Conservation (phyloP, 2,329 filamentous ascomycete species). For the Orbilia javanica region DNA sequence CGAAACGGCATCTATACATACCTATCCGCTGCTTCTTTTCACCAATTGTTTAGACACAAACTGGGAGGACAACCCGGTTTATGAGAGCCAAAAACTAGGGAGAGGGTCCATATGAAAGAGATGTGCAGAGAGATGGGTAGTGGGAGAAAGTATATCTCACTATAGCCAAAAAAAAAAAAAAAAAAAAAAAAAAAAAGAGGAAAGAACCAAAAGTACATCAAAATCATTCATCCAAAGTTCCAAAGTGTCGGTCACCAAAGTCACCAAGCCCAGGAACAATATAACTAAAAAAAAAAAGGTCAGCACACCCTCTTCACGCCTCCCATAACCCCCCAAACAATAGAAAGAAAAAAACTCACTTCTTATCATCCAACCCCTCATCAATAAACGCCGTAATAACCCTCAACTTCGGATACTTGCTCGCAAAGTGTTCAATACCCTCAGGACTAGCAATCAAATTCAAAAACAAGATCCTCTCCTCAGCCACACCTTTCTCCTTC, state of each 20-base stretch:
- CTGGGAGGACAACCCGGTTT: not conserved
- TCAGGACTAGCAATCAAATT: conserved; percentile 98
- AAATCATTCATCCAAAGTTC: conserved; percentile 68
- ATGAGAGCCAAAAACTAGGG: not conserved
- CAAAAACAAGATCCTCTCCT: conserved; percentile 94
- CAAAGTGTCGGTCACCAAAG: conserved; percentile 96
- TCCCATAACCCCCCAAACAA: no score
- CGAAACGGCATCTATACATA: not conserved
- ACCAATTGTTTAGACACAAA: not conserved
- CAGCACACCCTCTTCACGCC: conserved; percentile 15
- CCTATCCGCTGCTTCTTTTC: conserved; percentile 1
- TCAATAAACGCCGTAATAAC: conserved; percentile 98
- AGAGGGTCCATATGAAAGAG: not conserved
- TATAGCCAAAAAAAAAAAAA: not conserved
- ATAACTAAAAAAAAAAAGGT: conserved; percentile 76
- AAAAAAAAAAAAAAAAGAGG: not conserved
- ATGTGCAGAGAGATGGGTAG: not conserved
- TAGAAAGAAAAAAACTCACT: conserved; percentile 72
- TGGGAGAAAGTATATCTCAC: not conserved
- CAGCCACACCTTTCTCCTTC: conserved; percentile 88
- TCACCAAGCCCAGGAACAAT: conserved; percentile 94
- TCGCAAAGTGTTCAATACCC: conserved; percentile 87
- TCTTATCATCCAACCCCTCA: conserved; percentile 95
- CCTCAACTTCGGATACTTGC: conserved; percentile 86
- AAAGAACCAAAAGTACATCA: not conserved